Evolutionary conservation across 108 stramenopile genomes (phyloP).

Genomic region (Asterionellopsis glacialis): DNA sequence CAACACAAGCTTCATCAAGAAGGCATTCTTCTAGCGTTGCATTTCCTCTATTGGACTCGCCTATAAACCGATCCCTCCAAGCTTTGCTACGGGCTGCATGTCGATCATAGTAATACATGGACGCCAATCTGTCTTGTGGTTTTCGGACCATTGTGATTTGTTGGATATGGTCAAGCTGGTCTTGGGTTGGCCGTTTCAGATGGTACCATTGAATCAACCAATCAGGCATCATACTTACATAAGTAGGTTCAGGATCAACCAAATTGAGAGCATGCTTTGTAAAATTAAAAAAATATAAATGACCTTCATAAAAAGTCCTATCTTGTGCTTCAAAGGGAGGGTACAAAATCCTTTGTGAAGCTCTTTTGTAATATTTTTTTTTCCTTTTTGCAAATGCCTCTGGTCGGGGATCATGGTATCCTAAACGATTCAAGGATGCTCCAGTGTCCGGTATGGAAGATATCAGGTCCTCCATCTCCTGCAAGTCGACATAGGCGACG

Average conservation of each 20-base stretch:
- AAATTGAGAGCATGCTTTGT: neutral
- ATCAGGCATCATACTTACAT: neutral
- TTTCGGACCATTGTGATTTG: neutral
- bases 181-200: neutral
- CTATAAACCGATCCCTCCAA: neutral
- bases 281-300: neutral
- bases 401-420: neutral
- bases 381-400: neutral
- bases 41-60: neutral
- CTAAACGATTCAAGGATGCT: neutral
- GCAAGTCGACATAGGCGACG: neutral
- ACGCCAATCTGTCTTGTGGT: neutral
- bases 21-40: neutral
- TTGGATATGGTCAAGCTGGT: neutral
- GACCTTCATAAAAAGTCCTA: neutral
- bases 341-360: neutral
- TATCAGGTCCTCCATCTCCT: neutral
- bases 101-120: slow-evolving; percentile 3
- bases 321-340: neutral
- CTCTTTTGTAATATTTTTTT: neutral
- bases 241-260: too few species aligned
- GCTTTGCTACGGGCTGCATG: neutral
- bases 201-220: neutral
- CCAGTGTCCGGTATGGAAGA: neutral
- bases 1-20: neutral